Base-by-base conservation (phyloP, 495 filamentous ascomycete species). In the Astrothelium macrocarpum region DNA sequence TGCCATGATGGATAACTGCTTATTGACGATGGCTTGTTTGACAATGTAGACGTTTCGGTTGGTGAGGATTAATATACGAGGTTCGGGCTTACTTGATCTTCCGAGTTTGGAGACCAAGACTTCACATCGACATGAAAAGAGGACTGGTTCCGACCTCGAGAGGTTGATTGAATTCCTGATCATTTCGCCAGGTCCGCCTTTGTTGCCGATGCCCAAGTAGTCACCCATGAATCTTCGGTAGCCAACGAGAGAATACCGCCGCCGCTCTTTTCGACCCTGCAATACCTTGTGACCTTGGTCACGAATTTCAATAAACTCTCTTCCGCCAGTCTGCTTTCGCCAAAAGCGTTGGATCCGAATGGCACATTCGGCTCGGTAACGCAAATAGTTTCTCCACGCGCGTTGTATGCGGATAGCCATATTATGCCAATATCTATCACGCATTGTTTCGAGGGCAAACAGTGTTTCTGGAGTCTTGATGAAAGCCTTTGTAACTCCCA, bases 401-500 rank as follows among this genome's bases (percentile, higher is more conserved):
- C 95, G 84, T 73, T 99, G 95, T 66, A 99, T 97, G 32, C 95
- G 84, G 59, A 91, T 96, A 7, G 94, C 93, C 94, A 99, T 97
- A 76, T 97, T 99, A 74, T 96, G 91, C 92, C 93, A 97, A 75
- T 97, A 97, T 26, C 89, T 82, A 73, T 97, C 95, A 66, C 95
- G 83, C 94, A 99, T 97, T 45, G 94, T 90, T 74, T 99, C 95
- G 20, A 99, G 80, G 10, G 94, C 95, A 70, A 99, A 99, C 10
- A 99, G 77, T 0, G 95, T 97, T 77, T 99, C 95, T 1, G 95
- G 95, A 0, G 95, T 95, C 74, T 99, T 99, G 78, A 99, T 95
- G 66, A 99, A 99, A 46, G 90, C 93, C 76, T 97, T 99, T 5
- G 88, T 91, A 42, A 95, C 89, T 76, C 95, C 95, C 82, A 99